Conservation (phyloP, 257 asterid genomes). For the Thymus quinquecostatus region DNA sequence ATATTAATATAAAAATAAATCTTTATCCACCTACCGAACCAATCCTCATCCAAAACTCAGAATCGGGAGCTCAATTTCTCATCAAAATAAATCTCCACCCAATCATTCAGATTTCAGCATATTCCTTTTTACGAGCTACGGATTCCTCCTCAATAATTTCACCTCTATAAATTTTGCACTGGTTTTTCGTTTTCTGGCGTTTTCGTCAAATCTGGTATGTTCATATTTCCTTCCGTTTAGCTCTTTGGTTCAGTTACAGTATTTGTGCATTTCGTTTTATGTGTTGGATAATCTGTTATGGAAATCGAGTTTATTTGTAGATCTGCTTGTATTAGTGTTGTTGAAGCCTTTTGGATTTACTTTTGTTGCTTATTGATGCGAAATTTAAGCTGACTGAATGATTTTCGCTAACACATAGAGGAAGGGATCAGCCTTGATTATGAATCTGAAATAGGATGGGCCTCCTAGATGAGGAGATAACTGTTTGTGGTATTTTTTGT, state of each 20-base stretch:
- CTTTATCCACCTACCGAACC: background rate
- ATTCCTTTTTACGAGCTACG: conserved; percentile 8
- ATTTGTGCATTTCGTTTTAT: background rate
- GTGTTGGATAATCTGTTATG: background rate
- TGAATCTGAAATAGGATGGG: background rate
- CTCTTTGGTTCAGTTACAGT: background rate
- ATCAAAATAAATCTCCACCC: background rate
- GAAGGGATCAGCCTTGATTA: background rate
- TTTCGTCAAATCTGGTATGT: conserved; percentile 22
- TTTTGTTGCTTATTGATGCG: background rate
- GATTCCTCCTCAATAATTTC: conserved; percentile 10
- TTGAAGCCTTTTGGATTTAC: background rate
- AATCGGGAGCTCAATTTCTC: background rate
- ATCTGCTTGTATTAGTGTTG: conserved; percentile 22
- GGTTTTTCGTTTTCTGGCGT: conserved; percentile 5
- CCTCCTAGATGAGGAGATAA: background rate
- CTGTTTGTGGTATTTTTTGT: background rate
- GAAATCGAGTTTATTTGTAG: conserved; percentile 18
- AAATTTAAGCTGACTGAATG: background rate
- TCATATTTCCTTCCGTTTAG: background rate
- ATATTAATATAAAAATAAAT: background rate
- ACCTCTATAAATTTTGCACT: background rate
- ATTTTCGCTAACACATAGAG: background rate
- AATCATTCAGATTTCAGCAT: conserved; percentile 24
- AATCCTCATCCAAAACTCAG: conserved; percentile 25